phyloP scores from a whole-genome alignment of 164 flowering plant genomes.

The Nelumbo lutea region DNA sequence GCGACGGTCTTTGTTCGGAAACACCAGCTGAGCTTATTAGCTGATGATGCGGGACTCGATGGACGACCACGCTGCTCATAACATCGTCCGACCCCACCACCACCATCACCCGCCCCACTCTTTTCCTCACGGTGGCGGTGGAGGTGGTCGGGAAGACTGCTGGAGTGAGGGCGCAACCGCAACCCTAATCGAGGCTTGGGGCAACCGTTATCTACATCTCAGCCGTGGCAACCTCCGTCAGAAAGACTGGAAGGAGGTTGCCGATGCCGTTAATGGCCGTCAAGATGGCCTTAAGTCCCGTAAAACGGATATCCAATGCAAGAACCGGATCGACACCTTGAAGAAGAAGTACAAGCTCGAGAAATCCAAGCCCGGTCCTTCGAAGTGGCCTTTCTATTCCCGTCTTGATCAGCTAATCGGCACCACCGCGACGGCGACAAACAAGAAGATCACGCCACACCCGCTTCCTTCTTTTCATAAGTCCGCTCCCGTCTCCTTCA shows the following conservation, averaged over 20 bases:
- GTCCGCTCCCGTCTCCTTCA: slow-evolving; percentile 13
- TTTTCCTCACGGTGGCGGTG: slow-evolving; percentile 19
- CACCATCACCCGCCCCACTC: slow-evolving; percentile 1
- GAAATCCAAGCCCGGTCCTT: slow-evolving; percentile 38
- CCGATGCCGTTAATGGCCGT: slow-evolving; percentile 54
- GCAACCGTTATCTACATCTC: slow-evolving; percentile 52
- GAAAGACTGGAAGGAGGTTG: slow-evolving; percentile 72
- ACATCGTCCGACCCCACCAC: slow-evolving; percentile 9
- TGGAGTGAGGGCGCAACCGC: slow-evolving; percentile 77
- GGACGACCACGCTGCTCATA: slow-evolving; percentile 18
- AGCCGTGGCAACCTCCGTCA: slow-evolving; percentile 74
- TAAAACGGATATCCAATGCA: slow-evolving; percentile 64
- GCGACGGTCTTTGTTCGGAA: not conserved
- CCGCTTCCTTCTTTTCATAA: slow-evolving; percentile 7
- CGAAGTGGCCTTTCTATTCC: slow-evolving; percentile 53
- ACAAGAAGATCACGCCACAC: slow-evolving; percentile 1
- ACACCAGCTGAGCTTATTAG: not conserved
- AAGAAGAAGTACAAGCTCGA: slow-evolving; percentile 78
- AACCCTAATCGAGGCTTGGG: slow-evolving; percentile 79
- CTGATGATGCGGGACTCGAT: not conserved
- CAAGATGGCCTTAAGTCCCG: slow-evolving; percentile 33
- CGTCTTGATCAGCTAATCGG: slow-evolving; percentile 57
- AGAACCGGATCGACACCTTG: slow-evolving; percentile 73
- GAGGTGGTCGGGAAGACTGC: slow-evolving; percentile 56
- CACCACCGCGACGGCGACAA: slow-evolving; percentile 11